These are phyloP conservation scores for Talaromyces sp. DNA, from an alignment of 2,329 filamentous ascomycete genomes.

Conservation along the genomic window DNA sequence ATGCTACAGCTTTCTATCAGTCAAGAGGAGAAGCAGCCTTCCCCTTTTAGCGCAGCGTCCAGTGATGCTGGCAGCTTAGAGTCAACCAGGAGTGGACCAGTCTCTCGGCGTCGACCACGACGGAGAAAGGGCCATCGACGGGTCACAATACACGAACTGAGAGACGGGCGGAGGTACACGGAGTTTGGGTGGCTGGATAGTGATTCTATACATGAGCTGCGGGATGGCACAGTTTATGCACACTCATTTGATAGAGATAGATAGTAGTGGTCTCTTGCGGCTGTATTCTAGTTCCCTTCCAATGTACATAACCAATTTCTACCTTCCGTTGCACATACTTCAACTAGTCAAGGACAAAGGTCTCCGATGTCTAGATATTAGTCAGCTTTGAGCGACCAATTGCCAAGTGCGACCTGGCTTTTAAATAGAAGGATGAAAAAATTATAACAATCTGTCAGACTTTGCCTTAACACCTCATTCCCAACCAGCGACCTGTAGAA, in stretches of 20 bases:
- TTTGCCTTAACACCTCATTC: constrained; percentile 45
- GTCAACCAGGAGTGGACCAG: constrained; percentile 18
- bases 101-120: constrained; percentile 27
- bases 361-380: neutral
- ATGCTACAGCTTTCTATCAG: constrained; percentile 35
- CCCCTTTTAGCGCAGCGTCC: constrained; percentile 22
- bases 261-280: neutral
- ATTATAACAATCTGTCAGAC: constrained; percentile 31
- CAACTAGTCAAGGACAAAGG: neutral
- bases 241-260: constrained; percentile 28
- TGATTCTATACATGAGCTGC: constrained; percentile 41
- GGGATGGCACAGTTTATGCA: constrained; percentile 43
- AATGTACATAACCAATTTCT: neutral
- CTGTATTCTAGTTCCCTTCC: neutral
- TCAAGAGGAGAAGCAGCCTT: constrained; percentile 26
- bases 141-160: constrained; percentile 42
- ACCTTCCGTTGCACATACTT: neutral
- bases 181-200: constrained; percentile 38
- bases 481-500: constrained; percentile 35
- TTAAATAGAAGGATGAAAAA: neutral
- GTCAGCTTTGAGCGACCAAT: constrained; percentile 1
- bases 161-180: constrained; percentile 41
- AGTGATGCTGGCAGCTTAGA: constrained; percentile 36
- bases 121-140: constrained; percentile 30
- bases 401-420: neutral